Percentiles rank a stretch among this genome's conserved stretches.
These are phyloP conservation scores for Oenanthe javanica DNA, from an alignment of 140 eudicot genomes.

Conservation along the genomic window DNA sequence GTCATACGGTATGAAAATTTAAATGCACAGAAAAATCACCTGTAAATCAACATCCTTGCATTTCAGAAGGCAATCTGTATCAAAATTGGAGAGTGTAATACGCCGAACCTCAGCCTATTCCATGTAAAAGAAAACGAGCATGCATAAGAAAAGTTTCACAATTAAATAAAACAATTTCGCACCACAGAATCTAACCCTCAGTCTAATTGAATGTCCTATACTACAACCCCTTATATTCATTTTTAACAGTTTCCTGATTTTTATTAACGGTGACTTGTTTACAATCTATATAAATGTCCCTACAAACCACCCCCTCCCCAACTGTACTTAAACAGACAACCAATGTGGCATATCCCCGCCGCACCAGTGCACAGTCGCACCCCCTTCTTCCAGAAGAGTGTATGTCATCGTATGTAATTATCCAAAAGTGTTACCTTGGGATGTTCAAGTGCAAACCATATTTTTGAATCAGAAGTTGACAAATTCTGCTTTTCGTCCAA, in stretches of 20 bases:
- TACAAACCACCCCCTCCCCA: too few species aligned
- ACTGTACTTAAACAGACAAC: too few species aligned
- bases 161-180: background rate
- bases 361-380: too few species aligned
- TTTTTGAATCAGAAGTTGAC: constrained; percentile 51
- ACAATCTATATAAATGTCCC: too few species aligned
- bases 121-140: constrained; percentile 15
- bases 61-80: constrained; percentile 30
- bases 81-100: constrained; percentile 52
- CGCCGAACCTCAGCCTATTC: constrained; percentile 72
- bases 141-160: background rate
- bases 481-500: constrained; percentile 49
- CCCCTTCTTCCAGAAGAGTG: background rate
- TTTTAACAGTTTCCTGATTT: background rate
- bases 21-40: constrained; percentile 30
- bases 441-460: constrained; percentile 89
- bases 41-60: constrained; percentile 38
- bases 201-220: background rate
- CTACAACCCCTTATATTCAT: background rate
- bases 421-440: constrained; percentile 53
- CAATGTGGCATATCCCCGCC: too few species aligned
- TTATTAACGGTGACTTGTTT: too few species aligned
- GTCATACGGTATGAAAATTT: background rate
- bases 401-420: constrained; percentile 1
- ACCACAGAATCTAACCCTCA: background rate